These are phyloP conservation scores for Hyaloscypha hepaticicola DNA, from an alignment of 495 filamentous ascomycete species.

Conservation along the genomic window DNA sequence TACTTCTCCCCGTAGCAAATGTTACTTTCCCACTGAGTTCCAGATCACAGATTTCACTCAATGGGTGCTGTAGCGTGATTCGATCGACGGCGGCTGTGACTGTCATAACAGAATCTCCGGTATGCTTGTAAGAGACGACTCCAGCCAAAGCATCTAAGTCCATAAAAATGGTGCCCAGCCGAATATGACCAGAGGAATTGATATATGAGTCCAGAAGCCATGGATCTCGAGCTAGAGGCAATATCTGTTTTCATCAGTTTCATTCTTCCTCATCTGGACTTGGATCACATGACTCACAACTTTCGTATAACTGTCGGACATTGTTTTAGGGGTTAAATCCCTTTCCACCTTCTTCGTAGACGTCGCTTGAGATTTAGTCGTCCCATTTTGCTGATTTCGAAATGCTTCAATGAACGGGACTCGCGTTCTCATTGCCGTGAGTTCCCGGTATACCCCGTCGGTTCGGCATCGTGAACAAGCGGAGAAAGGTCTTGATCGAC, in stretches of 20 bases:
- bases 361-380: not conserved
- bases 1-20: constrained; percentile 75
- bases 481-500: constrained; percentile 20
- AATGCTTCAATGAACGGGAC: constrained; percentile 34
- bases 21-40: constrained; percentile 78
- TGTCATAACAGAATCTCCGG: constrained; percentile 70
- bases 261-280: not conserved
- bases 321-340: constrained; percentile 41
- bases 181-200: constrained; percentile 44
- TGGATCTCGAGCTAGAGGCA: constrained; percentile 43
- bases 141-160: constrained; percentile 82
- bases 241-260: constrained; percentile 21
- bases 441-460: constrained; percentile 32
- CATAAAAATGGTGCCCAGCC: constrained; percentile 71
- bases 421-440: constrained; percentile 32
- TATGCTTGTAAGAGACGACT: constrained; percentile 79
- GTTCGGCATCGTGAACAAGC: constrained; percentile 15
- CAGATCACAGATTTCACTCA: constrained; percentile 78
- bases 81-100: constrained; percentile 82
- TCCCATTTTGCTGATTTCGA: constrained; percentile 23
- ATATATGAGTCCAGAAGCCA: constrained; percentile 46
- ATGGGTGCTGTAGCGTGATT: constrained; percentile 70
- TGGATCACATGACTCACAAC: constrained; percentile 33
- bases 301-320: constrained; percentile 42
- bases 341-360: constrained; percentile 21